Evolutionary conservation across 441 rosid genomes (phyloP).

Genomic region (Pelargonium citronellum): DNA sequence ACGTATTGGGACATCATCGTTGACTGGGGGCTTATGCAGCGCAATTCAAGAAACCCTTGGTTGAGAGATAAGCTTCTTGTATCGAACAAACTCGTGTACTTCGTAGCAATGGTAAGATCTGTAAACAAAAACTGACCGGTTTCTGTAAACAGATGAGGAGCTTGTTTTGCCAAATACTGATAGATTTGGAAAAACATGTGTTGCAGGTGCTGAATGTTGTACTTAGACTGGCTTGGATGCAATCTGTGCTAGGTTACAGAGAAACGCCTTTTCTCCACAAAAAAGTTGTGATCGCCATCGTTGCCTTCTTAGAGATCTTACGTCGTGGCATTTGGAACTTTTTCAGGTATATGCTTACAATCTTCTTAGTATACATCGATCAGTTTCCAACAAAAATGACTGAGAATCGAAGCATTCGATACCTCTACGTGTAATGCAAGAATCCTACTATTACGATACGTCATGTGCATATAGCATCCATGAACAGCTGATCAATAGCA

Average conservation of each 20-base stretch:
- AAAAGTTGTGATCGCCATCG: conserved; percentile 47
- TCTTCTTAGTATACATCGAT: too few species aligned
- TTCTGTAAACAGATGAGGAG: too few species aligned
- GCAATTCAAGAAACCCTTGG: conserved; percentile 62
- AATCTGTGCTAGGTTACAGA: conserved; percentile 54
- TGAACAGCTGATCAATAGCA: too few species aligned
- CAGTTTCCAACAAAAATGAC: too few species aligned
- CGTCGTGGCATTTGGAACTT: conserved; percentile 93
- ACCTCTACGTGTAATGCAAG: too few species aligned
- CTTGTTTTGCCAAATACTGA: not conserved
- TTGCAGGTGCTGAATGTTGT: conserved; percentile 62
- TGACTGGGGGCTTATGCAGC: conserved; percentile 72
- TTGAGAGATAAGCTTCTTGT: conserved; percentile 68
- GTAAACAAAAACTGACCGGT: too few species aligned
- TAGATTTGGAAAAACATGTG: not conserved
- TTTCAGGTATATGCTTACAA: conserved; percentile 48
- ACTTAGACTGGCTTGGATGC: conserved; percentile 84
- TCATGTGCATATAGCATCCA: too few species aligned
- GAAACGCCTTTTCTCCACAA: conserved; percentile 48
- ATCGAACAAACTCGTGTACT: conserved; percentile 55
- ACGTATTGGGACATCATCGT: conserved; percentile 68
- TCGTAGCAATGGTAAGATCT: conserved; percentile 52
- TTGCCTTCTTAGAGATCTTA: conserved; percentile 63
- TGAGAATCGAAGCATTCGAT: too few species aligned
- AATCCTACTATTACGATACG: too few species aligned